Evolutionary conservation across 1,284 basidiomycete genomes (phyloP).

Genomic region (Microbotryum silenes-acaulis): DNA sequence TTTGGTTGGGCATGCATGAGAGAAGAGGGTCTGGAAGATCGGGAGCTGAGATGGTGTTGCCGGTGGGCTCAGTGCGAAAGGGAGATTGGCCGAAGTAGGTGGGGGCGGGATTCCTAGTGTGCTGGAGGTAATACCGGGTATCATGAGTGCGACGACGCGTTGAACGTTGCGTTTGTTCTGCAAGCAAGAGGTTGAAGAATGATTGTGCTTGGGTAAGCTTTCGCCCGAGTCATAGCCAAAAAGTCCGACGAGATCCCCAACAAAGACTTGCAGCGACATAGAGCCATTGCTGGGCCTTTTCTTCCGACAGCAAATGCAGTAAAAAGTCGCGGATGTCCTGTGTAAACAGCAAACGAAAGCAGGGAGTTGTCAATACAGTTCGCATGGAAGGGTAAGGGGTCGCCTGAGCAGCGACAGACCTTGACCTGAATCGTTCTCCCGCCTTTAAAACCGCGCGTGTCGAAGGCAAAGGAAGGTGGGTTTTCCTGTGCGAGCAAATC

Average conservation of each 20-base stretch:
- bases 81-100: constrained; percentile 51
- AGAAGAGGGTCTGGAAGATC: constrained; percentile 72
- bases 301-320: constrained; percentile 70
- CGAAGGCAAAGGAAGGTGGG: constrained; percentile 36
- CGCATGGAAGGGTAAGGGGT: background rate
- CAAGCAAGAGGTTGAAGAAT: background rate
- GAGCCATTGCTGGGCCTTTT: constrained; percentile 72
- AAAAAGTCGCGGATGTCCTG: constrained; percentile 53
- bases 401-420: constrained; percentile 10
- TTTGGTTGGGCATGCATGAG: constrained; percentile 78
- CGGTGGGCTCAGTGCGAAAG: constrained; percentile 38
- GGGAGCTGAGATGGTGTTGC: constrained; percentile 49
- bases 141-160: constrained; percentile 66
- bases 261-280: constrained; percentile 58
- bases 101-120: constrained; percentile 55
- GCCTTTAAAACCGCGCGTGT: constrained; percentile 35
- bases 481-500: constrained; percentile 12
- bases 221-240: background rate
- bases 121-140: constrained; percentile 69
- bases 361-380: background rate
- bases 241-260: constrained; percentile 9
- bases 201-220: background rate
- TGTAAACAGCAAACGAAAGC: background rate
- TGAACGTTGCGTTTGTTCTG: constrained; percentile 64
- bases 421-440: constrained; percentile 33